phyloP scores from a whole-genome alignment of 2,329 filamentous ascomycete genomes.

The Endothia cerciana region DNA sequence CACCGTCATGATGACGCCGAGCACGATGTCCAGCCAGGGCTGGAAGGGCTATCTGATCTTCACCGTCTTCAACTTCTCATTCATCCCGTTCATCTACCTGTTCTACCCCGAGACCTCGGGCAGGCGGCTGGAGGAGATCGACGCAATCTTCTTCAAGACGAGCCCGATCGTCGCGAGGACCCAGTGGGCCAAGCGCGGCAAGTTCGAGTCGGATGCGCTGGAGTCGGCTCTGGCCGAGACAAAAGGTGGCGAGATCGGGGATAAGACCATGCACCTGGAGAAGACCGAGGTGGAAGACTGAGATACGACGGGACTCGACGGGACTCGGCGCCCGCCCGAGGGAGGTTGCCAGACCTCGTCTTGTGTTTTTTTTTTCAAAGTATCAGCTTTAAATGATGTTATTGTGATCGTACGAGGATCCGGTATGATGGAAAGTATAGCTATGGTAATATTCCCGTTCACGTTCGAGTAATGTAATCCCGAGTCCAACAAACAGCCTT shows the following conservation, averaged over 20 bases:
- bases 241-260: neutral
- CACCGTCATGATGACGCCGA: slow-evolving; percentile 33
- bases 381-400: neutral
- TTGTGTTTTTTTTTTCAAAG: neutral
- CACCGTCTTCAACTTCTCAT: slow-evolving; percentile 33
- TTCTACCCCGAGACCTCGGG: slow-evolving; percentile 39
- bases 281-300: neutral
- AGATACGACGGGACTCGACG: neutral
- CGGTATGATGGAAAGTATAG: neutral
- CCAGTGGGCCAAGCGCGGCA: slow-evolving; percentile 15
- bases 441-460: neutral
- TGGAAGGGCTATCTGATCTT: slow-evolving; percentile 34
- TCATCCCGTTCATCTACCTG: slow-evolving; percentile 33
- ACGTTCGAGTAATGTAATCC: neutral
- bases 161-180: slow-evolving; percentile 9
- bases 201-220: slow-evolving; percentile 14
- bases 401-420: neutral
- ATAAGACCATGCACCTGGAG: neutral
- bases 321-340: too few species aligned
- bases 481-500: neutral
- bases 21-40: slow-evolving; percentile 28
- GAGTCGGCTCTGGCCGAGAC: slow-evolving; percentile 13
- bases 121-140: slow-evolving; percentile 38
- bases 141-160: slow-evolving; percentile 28
- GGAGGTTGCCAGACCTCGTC: neutral